These are phyloP conservation scores for Fusarium armeniacum DNA, from an alignment of 2,329 filamentous ascomycete species.

Conservation along the genomic window DNA sequence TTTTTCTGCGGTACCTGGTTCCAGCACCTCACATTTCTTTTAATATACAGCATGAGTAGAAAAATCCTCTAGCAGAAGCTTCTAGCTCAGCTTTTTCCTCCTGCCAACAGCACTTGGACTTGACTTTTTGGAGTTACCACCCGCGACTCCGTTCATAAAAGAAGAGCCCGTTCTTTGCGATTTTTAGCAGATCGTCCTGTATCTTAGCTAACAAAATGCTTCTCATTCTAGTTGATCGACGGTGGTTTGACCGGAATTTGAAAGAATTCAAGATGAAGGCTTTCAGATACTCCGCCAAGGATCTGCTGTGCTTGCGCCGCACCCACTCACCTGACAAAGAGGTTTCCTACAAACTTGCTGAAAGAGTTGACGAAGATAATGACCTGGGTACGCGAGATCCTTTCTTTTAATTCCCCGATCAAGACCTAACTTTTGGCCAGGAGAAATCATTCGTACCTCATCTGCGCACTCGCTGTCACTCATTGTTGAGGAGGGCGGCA, in stretches of 20 bases:
- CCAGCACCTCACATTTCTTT: too few relatives aligned
- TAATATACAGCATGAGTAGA: neutral
- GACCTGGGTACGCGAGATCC: slow-evolving; percentile 57
- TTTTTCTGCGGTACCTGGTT: neutral
- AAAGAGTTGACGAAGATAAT: slow-evolving; percentile 56
- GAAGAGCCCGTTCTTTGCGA: neutral
- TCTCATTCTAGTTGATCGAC: slow-evolving; percentile 49
- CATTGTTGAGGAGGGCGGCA: slow-evolving; percentile 51
- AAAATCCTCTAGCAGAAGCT: neutral
- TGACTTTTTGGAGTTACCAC: neutral
- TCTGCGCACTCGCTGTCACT: slow-evolving; percentile 49
- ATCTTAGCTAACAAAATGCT: slow-evolving; percentile 51
- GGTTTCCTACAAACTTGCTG: slow-evolving; percentile 50
- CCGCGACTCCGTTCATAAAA: neutral
- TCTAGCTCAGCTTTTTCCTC: neutral
- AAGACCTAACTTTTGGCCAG: slow-evolving; percentile 39
- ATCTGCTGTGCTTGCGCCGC: slow-evolving; percentile 59
- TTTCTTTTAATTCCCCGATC: neutral
- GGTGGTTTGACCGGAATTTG: slow-evolving; percentile 56
- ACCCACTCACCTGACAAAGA: slow-evolving; percentile 45
- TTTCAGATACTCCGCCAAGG: slow-evolving; percentile 59
- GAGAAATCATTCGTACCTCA: slow-evolving; percentile 53
- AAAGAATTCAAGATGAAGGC: slow-evolving; percentile 59
- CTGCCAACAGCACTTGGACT: neutral
- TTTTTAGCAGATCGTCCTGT: slow-evolving; percentile 16